A percentile compares a stretch with the other conserved stretches of the same genome.
These are phyloP conservation scores for Diospyros kaki DNA, from an alignment of 148 eudicot species.

Conservation along the genomic window DNA sequence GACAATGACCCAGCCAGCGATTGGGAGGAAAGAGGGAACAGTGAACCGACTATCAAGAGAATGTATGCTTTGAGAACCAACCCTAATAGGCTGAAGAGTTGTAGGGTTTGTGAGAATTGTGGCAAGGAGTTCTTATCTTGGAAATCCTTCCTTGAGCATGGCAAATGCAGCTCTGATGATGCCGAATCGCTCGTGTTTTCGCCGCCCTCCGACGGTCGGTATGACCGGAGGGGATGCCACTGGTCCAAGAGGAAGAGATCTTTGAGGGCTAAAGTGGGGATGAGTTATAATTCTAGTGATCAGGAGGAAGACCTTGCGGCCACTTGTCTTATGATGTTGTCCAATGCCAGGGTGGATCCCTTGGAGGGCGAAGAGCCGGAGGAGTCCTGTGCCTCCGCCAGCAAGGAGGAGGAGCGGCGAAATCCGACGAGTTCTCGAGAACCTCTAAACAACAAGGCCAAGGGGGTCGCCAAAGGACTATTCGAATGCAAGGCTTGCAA, in stretches of 20 bases:
- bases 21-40: constrained; percentile 65
- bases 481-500: constrained; percentile 76
- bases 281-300: constrained; percentile 23
- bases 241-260: constrained; percentile 64
- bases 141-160: constrained; percentile 63
- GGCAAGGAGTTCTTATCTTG: constrained; percentile 52
- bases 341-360: constrained; percentile 37
- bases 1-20: constrained; percentile 61
- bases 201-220: constrained; percentile 41
- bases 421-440: constrained; percentile 5
- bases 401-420: constrained; percentile 35
- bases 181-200: constrained; percentile 53
- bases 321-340: constrained; percentile 27
- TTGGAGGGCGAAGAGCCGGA: constrained; percentile 24
- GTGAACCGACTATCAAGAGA: constrained; percentile 16
- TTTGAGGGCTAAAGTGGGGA: constrained; percentile 13
- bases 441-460: constrained; percentile 25
- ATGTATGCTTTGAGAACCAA: constrained; percentile 43
- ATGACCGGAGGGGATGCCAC: constrained; percentile 25
- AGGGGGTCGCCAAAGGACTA: constrained; percentile 54
- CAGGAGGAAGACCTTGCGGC: constrained; percentile 17
- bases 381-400: constrained; percentile 48
- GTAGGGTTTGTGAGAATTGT: constrained; percentile 48
- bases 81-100: constrained; percentile 48
- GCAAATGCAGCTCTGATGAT: constrained; percentile 49